These are phyloP conservation scores for Rhynchospora pubera DNA, from an alignment of 176 grass and related monocot genomes.

Conservation along the genomic window DNA sequence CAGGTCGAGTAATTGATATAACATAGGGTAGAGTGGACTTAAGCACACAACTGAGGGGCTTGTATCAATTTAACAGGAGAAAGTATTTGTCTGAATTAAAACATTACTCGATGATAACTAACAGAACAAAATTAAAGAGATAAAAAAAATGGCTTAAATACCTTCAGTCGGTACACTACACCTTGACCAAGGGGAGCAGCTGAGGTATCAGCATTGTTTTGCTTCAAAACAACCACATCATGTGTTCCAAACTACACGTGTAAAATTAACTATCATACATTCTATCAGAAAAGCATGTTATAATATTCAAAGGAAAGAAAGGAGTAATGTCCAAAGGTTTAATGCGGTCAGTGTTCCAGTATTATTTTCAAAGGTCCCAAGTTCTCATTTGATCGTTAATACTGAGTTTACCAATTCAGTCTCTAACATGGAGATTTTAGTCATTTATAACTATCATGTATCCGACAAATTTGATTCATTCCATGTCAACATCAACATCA, in stretches of 20 bases:
- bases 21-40: neutral
- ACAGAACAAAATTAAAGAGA: neutral
- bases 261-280: constrained; percentile 5
- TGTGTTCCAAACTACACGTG: constrained; percentile 67
- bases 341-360: neutral
- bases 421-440: neutral
- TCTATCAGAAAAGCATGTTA: neutral
- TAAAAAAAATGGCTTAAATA: neutral
- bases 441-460: neutral
- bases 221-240: constrained; percentile 88
- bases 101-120: neutral
- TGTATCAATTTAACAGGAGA: neutral
- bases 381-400: neutral
- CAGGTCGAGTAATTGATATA: neutral
- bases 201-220: constrained; percentile 74
- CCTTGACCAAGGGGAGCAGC: constrained; percentile 73
- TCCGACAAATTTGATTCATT: neutral
- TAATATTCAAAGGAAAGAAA: neutral
- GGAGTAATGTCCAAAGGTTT: neutral
- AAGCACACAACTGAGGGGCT: neutral
- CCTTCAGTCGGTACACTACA: constrained; percentile 95
- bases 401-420: neutral
- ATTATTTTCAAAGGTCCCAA: neutral
- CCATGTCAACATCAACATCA: neutral
- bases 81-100: neutral